phyloP scores from a whole-genome alignment of 352 stramenopile species.

The Phytopythium kandeliae region DNA sequence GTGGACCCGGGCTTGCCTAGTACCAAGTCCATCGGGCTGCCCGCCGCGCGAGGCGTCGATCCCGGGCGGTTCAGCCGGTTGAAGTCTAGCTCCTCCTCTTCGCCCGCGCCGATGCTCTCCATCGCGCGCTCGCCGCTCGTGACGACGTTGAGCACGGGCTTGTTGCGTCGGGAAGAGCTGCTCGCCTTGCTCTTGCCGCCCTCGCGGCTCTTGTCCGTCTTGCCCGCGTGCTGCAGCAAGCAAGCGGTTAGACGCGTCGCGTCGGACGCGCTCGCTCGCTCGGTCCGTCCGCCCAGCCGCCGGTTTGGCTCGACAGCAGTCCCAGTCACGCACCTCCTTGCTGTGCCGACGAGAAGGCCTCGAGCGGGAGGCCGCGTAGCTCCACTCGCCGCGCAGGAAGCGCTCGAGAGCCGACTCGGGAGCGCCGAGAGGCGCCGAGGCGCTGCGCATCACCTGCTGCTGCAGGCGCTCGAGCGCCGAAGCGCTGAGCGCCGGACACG shows the following conservation, averaged over 20 bases:
- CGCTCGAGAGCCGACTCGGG: slow-evolving; percentile 23
- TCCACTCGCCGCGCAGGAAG: slow-evolving; percentile 25
- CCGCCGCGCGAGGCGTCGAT: slow-evolving; percentile 44
- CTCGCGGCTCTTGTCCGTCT: neutral
- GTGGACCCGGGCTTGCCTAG: slow-evolving; percentile 61
- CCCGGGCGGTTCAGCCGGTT: slow-evolving; percentile 59
- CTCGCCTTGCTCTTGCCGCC: slow-evolving; percentile 8
- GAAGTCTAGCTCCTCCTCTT: slow-evolving; percentile 19
- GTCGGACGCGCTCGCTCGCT: neutral
- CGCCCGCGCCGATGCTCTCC: slow-evolving; percentile 5
- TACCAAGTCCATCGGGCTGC: slow-evolving; percentile 12
- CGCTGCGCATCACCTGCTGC: slow-evolving; percentile 7
- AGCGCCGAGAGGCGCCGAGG: neutral
- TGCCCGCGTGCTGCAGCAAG: neutral
- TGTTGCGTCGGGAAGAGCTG: slow-evolving; percentile 15
- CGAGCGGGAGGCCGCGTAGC: neutral
- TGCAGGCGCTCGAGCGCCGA: slow-evolving; percentile 13
- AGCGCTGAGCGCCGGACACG: slow-evolving; percentile 13
- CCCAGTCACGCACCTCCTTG: neutral
- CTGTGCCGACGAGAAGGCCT: slow-evolving; percentile 3
- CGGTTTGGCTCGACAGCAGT: neutral
- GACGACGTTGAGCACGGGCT: slow-evolving; percentile 38
- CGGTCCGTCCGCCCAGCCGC: too few species aligned
- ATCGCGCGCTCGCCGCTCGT: slow-evolving; percentile 9
- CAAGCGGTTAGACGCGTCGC: neutral